phyloP scores from a whole-genome alignment of 1,284 basidiomycete species.

The Trametes polyzona region DNA sequence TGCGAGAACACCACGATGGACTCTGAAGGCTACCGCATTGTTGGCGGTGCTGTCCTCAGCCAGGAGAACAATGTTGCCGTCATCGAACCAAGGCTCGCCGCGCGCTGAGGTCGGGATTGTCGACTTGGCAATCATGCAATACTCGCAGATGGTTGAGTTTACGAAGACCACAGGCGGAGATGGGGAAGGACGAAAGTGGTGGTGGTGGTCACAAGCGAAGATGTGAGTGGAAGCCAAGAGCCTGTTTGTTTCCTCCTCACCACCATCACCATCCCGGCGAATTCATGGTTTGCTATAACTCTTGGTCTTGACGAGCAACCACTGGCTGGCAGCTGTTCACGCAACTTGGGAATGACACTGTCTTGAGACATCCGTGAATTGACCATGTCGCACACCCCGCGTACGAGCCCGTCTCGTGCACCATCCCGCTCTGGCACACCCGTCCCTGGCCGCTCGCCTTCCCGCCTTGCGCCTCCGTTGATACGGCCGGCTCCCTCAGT shows the following conservation, averaged over 20 bases:
- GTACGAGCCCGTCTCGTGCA: constrained; percentile 34
- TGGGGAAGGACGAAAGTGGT: neutral
- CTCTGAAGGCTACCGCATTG: constrained; percentile 49
- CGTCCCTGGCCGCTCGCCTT: constrained; percentile 29
- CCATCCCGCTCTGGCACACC: constrained; percentile 41
- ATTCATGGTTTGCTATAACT: neutral
- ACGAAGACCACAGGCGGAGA: no score
- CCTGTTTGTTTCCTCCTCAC: constrained; percentile 1
- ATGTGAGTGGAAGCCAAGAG: neutral
- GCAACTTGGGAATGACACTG: constrained; percentile 8
- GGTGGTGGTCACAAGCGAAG: neutral
- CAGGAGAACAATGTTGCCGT: constrained; percentile 59
- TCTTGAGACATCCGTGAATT: neutral
- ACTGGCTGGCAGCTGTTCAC: neutral
- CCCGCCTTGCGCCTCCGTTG: constrained; percentile 34
- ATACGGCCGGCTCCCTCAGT: constrained; percentile 38
- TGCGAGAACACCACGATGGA: constrained; percentile 61
- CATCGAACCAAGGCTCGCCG: constrained; percentile 60
- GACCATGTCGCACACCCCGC: constrained; percentile 30
- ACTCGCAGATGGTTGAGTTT: neutral
- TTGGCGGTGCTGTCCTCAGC: constrained; percentile 38
- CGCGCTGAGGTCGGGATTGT: constrained; percentile 23
- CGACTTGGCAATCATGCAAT: constrained; percentile 3
- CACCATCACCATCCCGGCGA: neutral
- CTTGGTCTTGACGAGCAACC: neutral